phyloP scores from a whole-genome alignment of 1,139 yeast genomes.

The Diutina mesorugosa region DNA sequence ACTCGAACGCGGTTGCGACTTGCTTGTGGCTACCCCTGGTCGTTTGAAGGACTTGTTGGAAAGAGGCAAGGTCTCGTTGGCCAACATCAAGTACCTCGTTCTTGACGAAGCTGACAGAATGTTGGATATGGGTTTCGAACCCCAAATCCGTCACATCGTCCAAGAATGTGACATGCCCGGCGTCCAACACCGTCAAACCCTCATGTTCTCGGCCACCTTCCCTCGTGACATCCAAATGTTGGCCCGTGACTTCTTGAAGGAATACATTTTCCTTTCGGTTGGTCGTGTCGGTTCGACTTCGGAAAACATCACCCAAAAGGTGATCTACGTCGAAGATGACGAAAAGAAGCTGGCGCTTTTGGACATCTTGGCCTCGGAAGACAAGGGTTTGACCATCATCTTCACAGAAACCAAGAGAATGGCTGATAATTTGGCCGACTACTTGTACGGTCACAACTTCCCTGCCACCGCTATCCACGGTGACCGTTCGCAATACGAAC shows the following conservation, averaged over 20 bases:
- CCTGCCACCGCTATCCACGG: conserved; percentile 99
- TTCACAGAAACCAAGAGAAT: conserved; percentile 97
- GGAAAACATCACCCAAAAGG: conserved; percentile 93
- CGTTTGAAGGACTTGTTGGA: conserved; percentile 92
- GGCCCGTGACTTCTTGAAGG: conserved; percentile 94
- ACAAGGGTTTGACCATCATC: conserved; percentile 79
- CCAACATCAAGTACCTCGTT: conserved; percentile 85
- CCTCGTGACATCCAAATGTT: conserved; percentile 94
- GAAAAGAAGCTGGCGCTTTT: conserved; percentile 88
- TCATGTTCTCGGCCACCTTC: conserved; percentile 98
- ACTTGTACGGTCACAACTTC: conserved; percentile 76
- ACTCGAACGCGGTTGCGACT: conserved; percentile 88
- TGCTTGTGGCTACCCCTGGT: conserved; percentile 97
- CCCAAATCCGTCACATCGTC: conserved; percentile 96
- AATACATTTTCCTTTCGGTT: conserved; percentile 76
- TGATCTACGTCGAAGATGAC: conserved; percentile 86
- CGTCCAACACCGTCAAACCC: conserved; percentile 83
- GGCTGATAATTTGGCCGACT: conserved; percentile 94
- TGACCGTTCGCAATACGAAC: conserved; percentile 94
- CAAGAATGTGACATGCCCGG: conserved; percentile 45
- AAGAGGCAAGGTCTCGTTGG: conserved; percentile 84
- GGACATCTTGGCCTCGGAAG: conserved; percentile 66
- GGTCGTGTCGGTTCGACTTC: conserved; percentile 64
- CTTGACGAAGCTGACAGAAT: conserved; percentile 99
- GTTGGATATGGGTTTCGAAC: conserved; percentile 99